A percentile compares a stretch with the other conserved stretches of the same genome.
phyloP scores from a whole-genome alignment of 768 basidiomycete species.

The Holtermannia corniformis region DNA sequence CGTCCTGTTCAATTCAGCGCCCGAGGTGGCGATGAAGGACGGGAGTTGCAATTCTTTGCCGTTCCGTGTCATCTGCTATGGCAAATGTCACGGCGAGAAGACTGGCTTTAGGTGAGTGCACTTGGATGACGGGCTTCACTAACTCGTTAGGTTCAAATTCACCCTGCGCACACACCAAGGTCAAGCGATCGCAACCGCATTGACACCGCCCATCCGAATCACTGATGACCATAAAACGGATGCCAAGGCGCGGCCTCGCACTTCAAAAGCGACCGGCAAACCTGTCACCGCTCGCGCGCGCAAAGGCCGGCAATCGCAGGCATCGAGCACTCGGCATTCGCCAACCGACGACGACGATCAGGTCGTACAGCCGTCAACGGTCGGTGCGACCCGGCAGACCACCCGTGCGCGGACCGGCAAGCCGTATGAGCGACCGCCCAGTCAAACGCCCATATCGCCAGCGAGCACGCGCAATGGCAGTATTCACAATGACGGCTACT shows the following conservation, averaged over 20 bases:
- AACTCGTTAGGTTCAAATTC: slow-evolving; percentile 58
- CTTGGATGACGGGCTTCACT: background rate
- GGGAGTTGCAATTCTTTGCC: slow-evolving; percentile 77
- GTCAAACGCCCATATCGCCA: slow-evolving; percentile 14
- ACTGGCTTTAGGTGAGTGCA: slow-evolving; percentile 61
- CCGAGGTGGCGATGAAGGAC: slow-evolving; percentile 74
- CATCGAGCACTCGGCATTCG: slow-evolving; percentile 24
- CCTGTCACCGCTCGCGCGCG: slow-evolving; percentile 14
- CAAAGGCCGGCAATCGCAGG: slow-evolving; percentile 23
- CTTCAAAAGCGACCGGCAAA: slow-evolving; percentile 3
- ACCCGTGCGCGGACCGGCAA: slow-evolving; percentile 21
- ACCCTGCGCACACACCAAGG: slow-evolving; percentile 71
- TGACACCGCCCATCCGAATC: slow-evolving; percentile 88
- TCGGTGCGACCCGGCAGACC: slow-evolving; percentile 27
- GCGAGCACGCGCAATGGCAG: background rate
- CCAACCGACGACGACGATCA: slow-evolving; percentile 27
- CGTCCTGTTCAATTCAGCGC: slow-evolving; percentile 90
- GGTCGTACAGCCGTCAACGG: slow-evolving; percentile 30
- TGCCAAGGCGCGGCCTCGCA: slow-evolving; percentile 19
- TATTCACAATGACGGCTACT: background rate
- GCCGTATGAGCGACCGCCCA: slow-evolving; percentile 30
- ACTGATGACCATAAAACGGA: slow-evolving; percentile 96
- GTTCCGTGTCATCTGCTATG: slow-evolving; percentile 93
- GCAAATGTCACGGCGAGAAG: slow-evolving; percentile 96
- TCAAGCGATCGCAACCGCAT: slow-evolving; percentile 67